A percentile compares a stretch with the other conserved stretches of the same genome.
Evolutionary conservation across 2,329 filamentous ascomycete genomes (phyloP).

Genomic region (Alternaria rosae): DNA sequence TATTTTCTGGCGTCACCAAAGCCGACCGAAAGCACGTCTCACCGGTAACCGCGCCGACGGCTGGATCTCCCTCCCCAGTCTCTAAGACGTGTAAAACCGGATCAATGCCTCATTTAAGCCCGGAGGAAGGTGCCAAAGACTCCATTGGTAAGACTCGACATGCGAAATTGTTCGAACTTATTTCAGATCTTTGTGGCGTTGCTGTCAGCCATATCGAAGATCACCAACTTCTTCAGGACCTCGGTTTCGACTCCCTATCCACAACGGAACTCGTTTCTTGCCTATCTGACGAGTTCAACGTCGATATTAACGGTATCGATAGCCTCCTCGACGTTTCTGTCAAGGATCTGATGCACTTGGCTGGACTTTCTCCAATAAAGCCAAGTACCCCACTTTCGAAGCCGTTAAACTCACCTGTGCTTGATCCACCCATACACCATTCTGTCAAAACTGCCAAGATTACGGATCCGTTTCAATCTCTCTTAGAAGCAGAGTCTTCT

Average conservation of each 20-base stretch:
- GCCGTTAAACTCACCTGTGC: neutral
- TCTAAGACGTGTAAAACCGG: neutral
- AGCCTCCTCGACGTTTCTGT: slow-evolving; percentile 12
- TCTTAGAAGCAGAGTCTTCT: slow-evolving; percentile 3
- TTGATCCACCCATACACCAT: neutral
- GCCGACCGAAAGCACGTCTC: neutral
- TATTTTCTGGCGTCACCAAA: neutral
- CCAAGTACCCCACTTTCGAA: neutral
- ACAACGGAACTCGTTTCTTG: slow-evolving; percentile 13
- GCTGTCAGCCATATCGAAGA: slow-evolving; percentile 5
- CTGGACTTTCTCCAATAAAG: neutral
- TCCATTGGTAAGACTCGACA: neutral
- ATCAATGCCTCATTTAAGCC: neutral
- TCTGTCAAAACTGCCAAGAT: neutral
- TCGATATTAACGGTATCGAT: slow-evolving; percentile 7
- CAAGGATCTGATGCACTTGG: slow-evolving; percentile 4
- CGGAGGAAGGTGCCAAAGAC: neutral
- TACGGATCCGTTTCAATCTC: slow-evolving; percentile 5
- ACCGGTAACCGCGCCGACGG: neutral
- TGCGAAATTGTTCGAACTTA: slow-evolving; percentile 6
- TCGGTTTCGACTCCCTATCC: slow-evolving; percentile 20
- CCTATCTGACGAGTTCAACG: slow-evolving; percentile 9
- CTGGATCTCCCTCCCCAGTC: neutral
- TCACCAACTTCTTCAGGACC: slow-evolving; percentile 9
- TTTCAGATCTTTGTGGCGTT: slow-evolving; percentile 10